These are phyloP conservation scores for Fraxinus floribunda DNA, from an alignment of 305 asterid species.

Conservation along the genomic window DNA sequence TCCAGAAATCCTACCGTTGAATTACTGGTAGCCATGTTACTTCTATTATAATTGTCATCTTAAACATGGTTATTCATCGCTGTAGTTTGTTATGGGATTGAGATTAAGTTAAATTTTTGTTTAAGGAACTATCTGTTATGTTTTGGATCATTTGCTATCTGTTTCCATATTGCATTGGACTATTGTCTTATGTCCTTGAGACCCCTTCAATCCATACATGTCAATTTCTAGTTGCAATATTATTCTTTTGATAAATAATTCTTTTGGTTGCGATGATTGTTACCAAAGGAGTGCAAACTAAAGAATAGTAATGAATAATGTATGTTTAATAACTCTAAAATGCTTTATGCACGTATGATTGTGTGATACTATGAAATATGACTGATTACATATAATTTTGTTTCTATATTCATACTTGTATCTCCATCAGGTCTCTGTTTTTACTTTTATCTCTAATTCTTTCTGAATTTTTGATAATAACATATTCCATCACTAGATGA, in stretches of 20 bases:
- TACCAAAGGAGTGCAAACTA: neutral
- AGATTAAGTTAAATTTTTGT: neutral
- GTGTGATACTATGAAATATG: too few relatives aligned
- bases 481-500: neutral
- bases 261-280: neutral
- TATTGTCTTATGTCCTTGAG: neutral
- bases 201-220: neutral
- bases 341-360: too few relatives aligned
- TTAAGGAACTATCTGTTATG: neutral
- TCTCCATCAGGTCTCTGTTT: neutral
- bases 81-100: neutral
- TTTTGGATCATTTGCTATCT: neutral
- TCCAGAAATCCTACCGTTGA: constrained; percentile 69
- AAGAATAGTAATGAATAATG: neutral
- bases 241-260: neutral
- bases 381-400: neutral
- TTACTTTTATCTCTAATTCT: neutral
- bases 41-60: neutral
- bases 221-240: neutral
- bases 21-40: neutral
- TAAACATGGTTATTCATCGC: neutral
- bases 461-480: neutral
- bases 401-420: neutral
- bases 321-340: too few relatives aligned
- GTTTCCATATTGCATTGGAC: neutral